Evolutionary conservation across 352 stramenopile species (phyloP).

Genomic region (Globisporangium nunn): DNA sequence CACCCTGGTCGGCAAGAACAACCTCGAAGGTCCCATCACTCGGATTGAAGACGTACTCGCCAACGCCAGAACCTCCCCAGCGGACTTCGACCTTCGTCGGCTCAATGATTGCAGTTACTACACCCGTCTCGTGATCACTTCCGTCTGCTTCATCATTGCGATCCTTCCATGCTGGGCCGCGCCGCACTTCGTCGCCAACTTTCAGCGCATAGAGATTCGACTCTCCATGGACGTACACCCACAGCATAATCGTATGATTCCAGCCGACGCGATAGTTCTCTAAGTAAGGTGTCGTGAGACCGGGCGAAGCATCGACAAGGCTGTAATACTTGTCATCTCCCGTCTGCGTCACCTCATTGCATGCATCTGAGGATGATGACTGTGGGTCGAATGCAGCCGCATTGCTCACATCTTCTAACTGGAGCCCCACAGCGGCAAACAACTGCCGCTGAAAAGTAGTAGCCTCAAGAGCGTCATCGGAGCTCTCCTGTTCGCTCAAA

Average conservation of each 20-base stretch:
- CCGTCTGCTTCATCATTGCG: constrained; percentile 12
- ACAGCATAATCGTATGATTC: constrained; percentile 78
- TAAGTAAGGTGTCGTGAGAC: constrained; percentile 28
- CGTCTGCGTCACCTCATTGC: neutral
- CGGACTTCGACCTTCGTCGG: constrained; percentile 41
- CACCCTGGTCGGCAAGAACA: constrained; percentile 38
- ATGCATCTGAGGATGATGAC: neutral
- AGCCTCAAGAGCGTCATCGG: constrained; percentile 22
- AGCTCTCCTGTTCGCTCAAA: constrained; percentile 7
- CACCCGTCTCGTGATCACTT: constrained; percentile 19
- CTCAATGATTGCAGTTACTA: constrained; percentile 37
- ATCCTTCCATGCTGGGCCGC: constrained; percentile 42
- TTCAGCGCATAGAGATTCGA: constrained; percentile 49
- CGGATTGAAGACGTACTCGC: constrained; percentile 46
- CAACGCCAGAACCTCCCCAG: constrained; percentile 27
- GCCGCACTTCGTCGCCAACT: constrained; percentile 54
- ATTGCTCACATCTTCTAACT: constrained; percentile 38
- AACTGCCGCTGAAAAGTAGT: constrained; percentile 62
- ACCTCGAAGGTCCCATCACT: constrained; percentile 45
- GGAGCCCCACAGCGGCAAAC: constrained; percentile 54
- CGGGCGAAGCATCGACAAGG: constrained; percentile 30
- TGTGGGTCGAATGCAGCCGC: neutral
- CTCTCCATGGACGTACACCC: constrained; percentile 47
- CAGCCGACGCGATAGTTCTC: constrained; percentile 31
- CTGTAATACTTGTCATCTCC: constrained; percentile 13